Base-by-base conservation (phyloP, 352 stramenopile genomes). In the Globisporangium ultimum region DNA sequence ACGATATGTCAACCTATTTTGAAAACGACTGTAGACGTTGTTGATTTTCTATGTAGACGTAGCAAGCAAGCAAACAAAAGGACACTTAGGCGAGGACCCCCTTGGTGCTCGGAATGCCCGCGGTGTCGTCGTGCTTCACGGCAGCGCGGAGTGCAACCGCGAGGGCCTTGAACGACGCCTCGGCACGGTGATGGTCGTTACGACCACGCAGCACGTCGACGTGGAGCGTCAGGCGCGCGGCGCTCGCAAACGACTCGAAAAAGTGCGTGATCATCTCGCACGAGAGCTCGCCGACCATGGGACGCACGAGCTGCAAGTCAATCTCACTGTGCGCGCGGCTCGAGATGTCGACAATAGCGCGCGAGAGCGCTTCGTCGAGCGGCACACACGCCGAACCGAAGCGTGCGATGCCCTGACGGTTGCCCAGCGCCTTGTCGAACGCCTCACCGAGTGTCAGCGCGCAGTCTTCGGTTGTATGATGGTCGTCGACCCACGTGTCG, bases 181-280 rank as follows among this genome's bases (percentile, higher is more conserved):
- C 92, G 20, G 79, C 80, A 28, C 83, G 94, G 74, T 98, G 93
- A 71, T 98, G 93, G 73, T 97, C 89, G 67, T 98, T 98, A 55
- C 73, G 73, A 20, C 91, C 93, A 42, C 90, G 85, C 12, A 98
- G 65, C 50, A 96, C 88, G 57, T 98, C 88, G 9, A 98, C 82
- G 68, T 98, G 95, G 36, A 98, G 74, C 47, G 93, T 98, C 47
- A 97, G 76, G 11, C 87, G 85, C 54, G 88, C 90, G 34, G 95
- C 93, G 38, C 92, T 97, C 2, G 95, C 89, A 51, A 98, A 90
- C 40, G 89, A 98, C 70, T 98, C 87, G 57, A 98, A 84, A 54
- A 97, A 93, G 72, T 98, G 96, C 60, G 93, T 88, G 48, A 98
- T 83, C 96, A 98, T 98, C 74, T 98, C 94, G 55, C 84, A 94